A percentile compares a stretch with the other conserved stretches of the same genome.
Evolutionary conservation across 2,329 filamentous ascomycete genomes (phyloP).

Genomic region (Aureobasidium subglaciale): DNA sequence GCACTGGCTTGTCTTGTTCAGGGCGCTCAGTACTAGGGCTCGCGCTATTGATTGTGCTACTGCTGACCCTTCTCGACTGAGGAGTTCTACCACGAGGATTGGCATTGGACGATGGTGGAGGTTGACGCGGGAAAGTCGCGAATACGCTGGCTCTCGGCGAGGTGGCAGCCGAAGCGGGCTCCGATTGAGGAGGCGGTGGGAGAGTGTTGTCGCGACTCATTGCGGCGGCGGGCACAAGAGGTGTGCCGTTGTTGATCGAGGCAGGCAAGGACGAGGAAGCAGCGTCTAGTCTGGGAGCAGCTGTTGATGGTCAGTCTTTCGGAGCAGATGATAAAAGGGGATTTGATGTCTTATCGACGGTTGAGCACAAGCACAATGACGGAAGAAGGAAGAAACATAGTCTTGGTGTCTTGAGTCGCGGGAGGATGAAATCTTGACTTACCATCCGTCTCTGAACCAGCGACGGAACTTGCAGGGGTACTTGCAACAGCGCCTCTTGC

Average conservation of each 20-base stretch:
- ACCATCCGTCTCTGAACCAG: slow-evolving; percentile 41
- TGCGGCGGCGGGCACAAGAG: neutral
- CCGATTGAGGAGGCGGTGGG: neutral
- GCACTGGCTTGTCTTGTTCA: slow-evolving; percentile 46
- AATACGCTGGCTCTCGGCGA: slow-evolving; percentile 7
- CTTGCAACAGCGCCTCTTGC: slow-evolving; percentile 43
- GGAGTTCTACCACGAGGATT: slow-evolving; percentile 25
- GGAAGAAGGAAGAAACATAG: neutral
- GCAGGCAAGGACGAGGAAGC: neutral
- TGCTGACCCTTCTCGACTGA: slow-evolving; percentile 70
- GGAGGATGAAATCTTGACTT: too few relatives aligned
- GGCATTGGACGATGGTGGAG: slow-evolving; percentile 2
- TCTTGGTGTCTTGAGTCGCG: too few relatives aligned
- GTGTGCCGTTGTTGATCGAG: neutral
- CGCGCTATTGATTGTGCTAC: slow-evolving; percentile 73
- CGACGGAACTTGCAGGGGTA: slow-evolving; percentile 36
- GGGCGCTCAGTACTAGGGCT: slow-evolving; percentile 68
- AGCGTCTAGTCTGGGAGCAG: neutral
- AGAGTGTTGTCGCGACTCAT: neutral
- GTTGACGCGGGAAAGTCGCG: slow-evolving; percentile 3
- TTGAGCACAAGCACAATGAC: slow-evolving; percentile 1
- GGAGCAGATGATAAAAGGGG: neutral
- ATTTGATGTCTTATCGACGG: neutral
- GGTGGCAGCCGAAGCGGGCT: slow-evolving; percentile 2
- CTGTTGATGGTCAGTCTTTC: neutral